A percentile compares a stretch with the other conserved stretches of the same genome.
These are phyloP conservation scores for Ustilago sp. DNA, from an alignment of 1,284 basidiomycete species.

Conservation along the genomic window DNA sequence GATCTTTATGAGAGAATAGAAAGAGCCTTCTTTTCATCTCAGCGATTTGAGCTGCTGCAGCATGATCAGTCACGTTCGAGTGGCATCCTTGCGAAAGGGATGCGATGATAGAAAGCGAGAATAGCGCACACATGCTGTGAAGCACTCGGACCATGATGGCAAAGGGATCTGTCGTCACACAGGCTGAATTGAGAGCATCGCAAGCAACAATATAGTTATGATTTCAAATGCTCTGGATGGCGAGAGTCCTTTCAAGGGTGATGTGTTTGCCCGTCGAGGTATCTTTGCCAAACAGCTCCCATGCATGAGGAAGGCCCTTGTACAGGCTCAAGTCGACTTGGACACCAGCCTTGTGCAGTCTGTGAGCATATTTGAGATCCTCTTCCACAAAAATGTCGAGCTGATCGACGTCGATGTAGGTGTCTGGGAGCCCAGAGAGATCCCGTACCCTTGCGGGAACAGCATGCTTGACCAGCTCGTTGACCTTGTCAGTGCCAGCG, in stretches of 20 bases:
- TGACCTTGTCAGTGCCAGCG: slow-evolving; percentile 17
- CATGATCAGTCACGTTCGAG: no score
- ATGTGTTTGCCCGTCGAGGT: slow-evolving; percentile 15
- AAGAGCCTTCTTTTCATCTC: no score
- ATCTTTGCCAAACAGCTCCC: slow-evolving; percentile 21
- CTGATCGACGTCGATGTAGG: slow-evolving; percentile 39
- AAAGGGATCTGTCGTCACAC: no score
- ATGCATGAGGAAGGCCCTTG: slow-evolving; percentile 34
- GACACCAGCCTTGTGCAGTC: slow-evolving; percentile 31
- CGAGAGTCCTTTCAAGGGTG: slow-evolving; percentile 15
- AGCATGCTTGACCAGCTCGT: slow-evolving; percentile 26
- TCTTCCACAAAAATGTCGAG: slow-evolving; percentile 40
- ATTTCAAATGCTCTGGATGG: slow-evolving; percentile 22
- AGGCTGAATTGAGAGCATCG: no score
- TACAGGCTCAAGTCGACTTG: slow-evolving; percentile 31
- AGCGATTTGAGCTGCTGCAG: no score
- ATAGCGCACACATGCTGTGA: no score
- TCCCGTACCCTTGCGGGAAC: slow-evolving; percentile 27
- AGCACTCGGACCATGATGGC: no score
- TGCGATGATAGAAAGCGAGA: no score
- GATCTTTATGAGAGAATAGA: no score
- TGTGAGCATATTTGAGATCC: slow-evolving; percentile 18
- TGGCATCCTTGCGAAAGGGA: no score
- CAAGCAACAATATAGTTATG: no score
- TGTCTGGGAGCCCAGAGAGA: slow-evolving; percentile 22